Evolutionary conservation across 2,329 filamentous ascomycete species (phyloP).

Genomic region (Fusarium caatingaense): DNA sequence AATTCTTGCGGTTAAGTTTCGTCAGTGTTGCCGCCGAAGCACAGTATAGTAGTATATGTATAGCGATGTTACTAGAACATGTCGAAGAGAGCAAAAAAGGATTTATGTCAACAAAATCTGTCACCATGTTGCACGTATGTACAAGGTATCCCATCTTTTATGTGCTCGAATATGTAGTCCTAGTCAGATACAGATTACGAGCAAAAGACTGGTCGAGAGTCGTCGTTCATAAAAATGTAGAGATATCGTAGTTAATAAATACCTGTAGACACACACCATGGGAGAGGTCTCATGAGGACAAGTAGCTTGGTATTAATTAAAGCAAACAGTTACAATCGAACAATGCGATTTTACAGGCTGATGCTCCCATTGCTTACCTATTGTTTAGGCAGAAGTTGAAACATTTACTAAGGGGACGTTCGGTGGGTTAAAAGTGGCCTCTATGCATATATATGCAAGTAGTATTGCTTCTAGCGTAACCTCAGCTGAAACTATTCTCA

Average conservation of each 20-base stretch:
- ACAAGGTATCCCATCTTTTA: constrained; percentile 27
- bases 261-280: background rate
- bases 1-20: background rate
- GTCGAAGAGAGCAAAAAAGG: constrained; percentile 6
- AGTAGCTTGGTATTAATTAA: background rate
- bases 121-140: constrained; percentile 16
- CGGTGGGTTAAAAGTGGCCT: background rate
- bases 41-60: background rate
- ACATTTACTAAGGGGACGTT: background rate
- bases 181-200: background rate
- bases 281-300: background rate
- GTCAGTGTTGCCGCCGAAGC: background rate
- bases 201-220: background rate
- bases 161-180: constrained; percentile 27
- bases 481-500: background rate
- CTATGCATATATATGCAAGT: background rate
- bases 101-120: constrained; percentile 4
- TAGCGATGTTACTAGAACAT: background rate
- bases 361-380: background rate
- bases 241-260: background rate
- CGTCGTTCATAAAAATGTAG: background rate
- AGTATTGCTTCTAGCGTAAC: constrained; percentile 5
- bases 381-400: background rate
- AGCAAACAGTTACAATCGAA: background rate
- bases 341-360: background rate